Base-by-base conservation (phyloP, 805 yeast species). In the Sungouiozyma ichnusensis region DNA sequence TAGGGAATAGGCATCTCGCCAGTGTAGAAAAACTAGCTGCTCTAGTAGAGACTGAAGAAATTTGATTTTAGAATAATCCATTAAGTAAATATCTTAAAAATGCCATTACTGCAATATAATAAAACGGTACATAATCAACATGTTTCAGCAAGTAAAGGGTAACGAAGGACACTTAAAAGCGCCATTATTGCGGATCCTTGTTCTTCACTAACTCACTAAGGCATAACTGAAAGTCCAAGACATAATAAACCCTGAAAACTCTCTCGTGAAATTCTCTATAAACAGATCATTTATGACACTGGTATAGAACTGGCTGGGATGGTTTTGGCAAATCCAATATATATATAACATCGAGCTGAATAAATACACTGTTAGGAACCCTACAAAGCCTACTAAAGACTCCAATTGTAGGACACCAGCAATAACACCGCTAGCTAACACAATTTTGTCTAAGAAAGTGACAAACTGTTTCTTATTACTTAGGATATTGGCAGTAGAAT, bases 211-310 rank as follows among this genome's bases (percentile, higher is more conserved):
- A 16, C 58, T 64, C 7, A 73, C 71, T 42, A 74, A 49, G 1
- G 76, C 77, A 50, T 66, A 68, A 14, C 73, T 62, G 44, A 76
- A 60, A 38, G 80, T 74, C 82, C 82, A 76, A 52, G 76, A 68
- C 71, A 76, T 71, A 7, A 73, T 63, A 48, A 64, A 76, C 35
- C 78, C 72, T 11, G 78, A 68, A 24, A 75, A 45, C 33, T 73
- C 76, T 36, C 75, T 57, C 14, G 72, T 63, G 13, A 74, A 47
- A 35, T 73, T 68, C 24, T 65, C 70, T 7, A 72, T 41, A 44
- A 71, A 62, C 3, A 76, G 53, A 33, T 69, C 72, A 17, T 55
- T 60, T 1, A 67, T 19, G 1, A 74, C 69, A 32, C 54, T 62
- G 11, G 57, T 53, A 45, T 64, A 74, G 47, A 65, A 74, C 33